phyloP scores from a whole-genome alignment of 2,329 filamentous ascomycete species.

The Fusarium sp. region DNA sequence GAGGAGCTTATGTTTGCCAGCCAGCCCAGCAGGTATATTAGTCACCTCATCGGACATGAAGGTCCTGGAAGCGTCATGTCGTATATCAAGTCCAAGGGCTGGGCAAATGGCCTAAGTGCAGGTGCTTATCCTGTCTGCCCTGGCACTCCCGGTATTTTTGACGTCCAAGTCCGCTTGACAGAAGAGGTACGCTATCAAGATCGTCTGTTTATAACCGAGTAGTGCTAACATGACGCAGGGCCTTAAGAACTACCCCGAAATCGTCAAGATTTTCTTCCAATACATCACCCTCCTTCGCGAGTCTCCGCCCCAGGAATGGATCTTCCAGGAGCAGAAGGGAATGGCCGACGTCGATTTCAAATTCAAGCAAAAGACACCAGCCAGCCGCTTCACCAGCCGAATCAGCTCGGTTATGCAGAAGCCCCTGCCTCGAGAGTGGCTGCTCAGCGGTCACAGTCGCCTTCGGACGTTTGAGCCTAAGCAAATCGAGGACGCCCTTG shows the following conservation, averaged over 20 bases:
- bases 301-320: slow-evolving; percentile 86
- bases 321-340: slow-evolving; percentile 90
- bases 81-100: slow-evolving; percentile 89
- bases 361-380: slow-evolving; percentile 92
- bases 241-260: slow-evolving; percentile 82
- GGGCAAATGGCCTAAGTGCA: slow-evolving; percentile 85
- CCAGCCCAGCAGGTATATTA: slow-evolving; percentile 86
- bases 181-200: slow-evolving; percentile 70
- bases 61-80: slow-evolving; percentile 92
- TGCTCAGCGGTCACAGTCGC: slow-evolving; percentile 83
- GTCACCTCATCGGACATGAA: slow-evolving; percentile 91
- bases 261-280: slow-evolving; percentile 84
- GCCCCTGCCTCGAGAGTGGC: slow-evolving; percentile 84
- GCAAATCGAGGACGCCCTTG: slow-evolving; percentile 79
- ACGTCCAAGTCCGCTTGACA: slow-evolving; percentile 82
- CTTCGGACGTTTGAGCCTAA: slow-evolving; percentile 84
- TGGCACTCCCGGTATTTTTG: slow-evolving; percentile 81
- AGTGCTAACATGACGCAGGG: slow-evolving; percentile 56
- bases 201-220: background rate
- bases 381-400: slow-evolving; percentile 88
- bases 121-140: slow-evolving; percentile 82
- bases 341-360: slow-evolving; percentile 95
- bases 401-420: slow-evolving; percentile 92
- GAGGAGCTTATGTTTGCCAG: slow-evolving; percentile 83
- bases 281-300: slow-evolving; percentile 91